Percentiles rank a stretch among this genome's conserved stretches.
Evolutionary conservation across 257 asterid genomes (phyloP).

Genomic region (Cruciata laevipes): DNA sequence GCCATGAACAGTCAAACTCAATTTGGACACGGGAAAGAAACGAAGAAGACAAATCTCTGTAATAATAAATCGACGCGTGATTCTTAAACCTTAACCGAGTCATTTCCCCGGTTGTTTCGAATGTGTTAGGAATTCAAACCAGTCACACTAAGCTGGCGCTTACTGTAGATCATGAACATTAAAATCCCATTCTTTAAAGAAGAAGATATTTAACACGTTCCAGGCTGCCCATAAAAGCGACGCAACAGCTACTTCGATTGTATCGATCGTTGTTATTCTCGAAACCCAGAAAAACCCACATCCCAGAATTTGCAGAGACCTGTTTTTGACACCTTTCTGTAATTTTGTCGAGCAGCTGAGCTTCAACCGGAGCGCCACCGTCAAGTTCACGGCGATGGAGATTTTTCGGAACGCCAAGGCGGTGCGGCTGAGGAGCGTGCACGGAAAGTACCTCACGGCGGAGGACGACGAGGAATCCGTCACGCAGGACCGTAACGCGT

Average conservation of each 20-base stretch:
- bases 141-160: constrained; percentile 12
- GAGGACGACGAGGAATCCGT: constrained; percentile 40
- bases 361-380: constrained; percentile 13
- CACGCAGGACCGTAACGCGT: constrained; percentile 30
- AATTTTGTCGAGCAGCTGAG: background rate
- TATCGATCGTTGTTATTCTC: background rate
- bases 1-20: background rate
- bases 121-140: background rate
- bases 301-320: background rate
- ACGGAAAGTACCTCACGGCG: constrained; percentile 35
- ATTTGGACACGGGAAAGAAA: constrained; percentile 1
- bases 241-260: background rate
- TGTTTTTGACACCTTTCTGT: background rate
- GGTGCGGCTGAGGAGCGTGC: constrained; percentile 26
- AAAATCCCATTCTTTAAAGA: background rate
- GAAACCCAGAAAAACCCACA: constrained; percentile 3
- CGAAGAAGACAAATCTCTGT: background rate
- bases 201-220: background rate
- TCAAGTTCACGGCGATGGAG: constrained; percentile 30
- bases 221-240: background rate
- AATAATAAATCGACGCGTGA: background rate
- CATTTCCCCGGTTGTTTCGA: background rate
- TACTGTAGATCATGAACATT: background rate
- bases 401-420: constrained; percentile 31
- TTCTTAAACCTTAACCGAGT: constrained; percentile 15